Base-by-base conservation (phyloP, 2,329 filamentous ascomycete genomes). In the Aspergillus alliaceus region DNA sequence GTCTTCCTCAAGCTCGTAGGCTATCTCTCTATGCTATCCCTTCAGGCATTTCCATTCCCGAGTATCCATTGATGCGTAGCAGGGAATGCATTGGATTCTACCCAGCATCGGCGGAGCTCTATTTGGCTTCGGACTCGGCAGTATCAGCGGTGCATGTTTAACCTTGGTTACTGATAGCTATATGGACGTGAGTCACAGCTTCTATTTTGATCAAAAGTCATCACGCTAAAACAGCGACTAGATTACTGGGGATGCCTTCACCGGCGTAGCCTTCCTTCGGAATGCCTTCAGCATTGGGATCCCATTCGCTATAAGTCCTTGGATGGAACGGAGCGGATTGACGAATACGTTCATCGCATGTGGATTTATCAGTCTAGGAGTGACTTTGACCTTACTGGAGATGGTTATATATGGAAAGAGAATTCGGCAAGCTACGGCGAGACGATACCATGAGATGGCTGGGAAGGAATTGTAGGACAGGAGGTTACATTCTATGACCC, bases 51-150 rank as follows among this genome's bases (percentile, higher is more conserved):
- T n/a, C n/a, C n/a, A n/a, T n/a, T n/a, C n/a, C n/a, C n/a, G n/a
- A n/a, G n/a, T n/a, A n/a, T n/a, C n/a, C n/a, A 49, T 39, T 15
- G 6, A 27, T 14, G 1, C 14, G 4, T 47, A 2, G 1, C 24
- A 79, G 76, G 75, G 76, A 2, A 75, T 77, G 75, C 76, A 77
- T 35, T 79, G 75, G 74, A 75, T 79, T 7, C 73, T 68, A 29
- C 75, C 76, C 0, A 75, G 69, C 1, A 60, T 78, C 0, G 76
- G 69, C 0, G 71, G 73, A 2, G 72, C 66, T 0, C 57, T 78
- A 4, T 77, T 75, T 32, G 72, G 71, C 0, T 75, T 77, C 50
- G 76, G 75, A 0, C 64, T 79, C 0, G 75, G 76, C 2, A 69
- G 73, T 32, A 75, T 74, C 5, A 67, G 70, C 2, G 75, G 78